phyloP scores from a whole-genome alignment of 805 yeast species.

The Myxozyma lipomycoides region DNA sequence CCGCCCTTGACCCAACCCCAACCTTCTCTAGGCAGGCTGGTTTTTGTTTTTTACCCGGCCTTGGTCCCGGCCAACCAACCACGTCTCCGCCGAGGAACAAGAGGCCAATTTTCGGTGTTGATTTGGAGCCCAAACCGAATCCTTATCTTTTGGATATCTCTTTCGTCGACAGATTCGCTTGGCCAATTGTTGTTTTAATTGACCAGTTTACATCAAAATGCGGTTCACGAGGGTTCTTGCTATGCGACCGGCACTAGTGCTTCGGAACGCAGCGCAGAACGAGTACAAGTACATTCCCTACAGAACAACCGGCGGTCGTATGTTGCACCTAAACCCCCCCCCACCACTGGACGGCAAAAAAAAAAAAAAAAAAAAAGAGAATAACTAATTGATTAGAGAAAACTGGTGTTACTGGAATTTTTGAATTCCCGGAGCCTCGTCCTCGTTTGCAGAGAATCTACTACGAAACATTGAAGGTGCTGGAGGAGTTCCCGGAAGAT shows the following conservation, averaged over 20 bases:
- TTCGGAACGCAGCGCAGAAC: slow-evolving; percentile 1
- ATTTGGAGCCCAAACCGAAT: no score
- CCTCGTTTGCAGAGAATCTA: slow-evolving; percentile 71
- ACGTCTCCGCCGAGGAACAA: no score
- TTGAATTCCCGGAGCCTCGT: slow-evolving; percentile 78
- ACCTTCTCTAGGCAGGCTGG: no score
- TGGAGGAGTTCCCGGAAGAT: slow-evolving; percentile 62
- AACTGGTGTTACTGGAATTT: slow-evolving; percentile 78
- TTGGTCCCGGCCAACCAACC: no score
- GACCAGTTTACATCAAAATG: no score
- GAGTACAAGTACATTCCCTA: slow-evolving; percentile 1
- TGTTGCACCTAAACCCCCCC: not conserved
- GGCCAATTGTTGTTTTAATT: no score
- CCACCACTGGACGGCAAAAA: not conserved
- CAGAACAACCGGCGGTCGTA: not conserved
- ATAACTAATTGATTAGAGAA: not conserved
- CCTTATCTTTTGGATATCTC: no score
- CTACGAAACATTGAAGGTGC: slow-evolving; percentile 58
- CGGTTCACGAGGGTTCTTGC: slow-evolving; percentile 5
- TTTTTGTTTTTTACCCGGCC: no score
- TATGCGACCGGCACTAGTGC: slow-evolving; percentile 7
- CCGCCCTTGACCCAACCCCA: no score
- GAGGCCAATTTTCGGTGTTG: no score
- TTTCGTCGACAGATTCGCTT: no score
- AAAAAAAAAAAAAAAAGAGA: not conserved